Percentiles rank a stretch among this genome's conserved stretches.
Evolutionary conservation across 78 protist genomes (phyloP).

Genomic region (Capsaspora owczarzaki): DNA sequence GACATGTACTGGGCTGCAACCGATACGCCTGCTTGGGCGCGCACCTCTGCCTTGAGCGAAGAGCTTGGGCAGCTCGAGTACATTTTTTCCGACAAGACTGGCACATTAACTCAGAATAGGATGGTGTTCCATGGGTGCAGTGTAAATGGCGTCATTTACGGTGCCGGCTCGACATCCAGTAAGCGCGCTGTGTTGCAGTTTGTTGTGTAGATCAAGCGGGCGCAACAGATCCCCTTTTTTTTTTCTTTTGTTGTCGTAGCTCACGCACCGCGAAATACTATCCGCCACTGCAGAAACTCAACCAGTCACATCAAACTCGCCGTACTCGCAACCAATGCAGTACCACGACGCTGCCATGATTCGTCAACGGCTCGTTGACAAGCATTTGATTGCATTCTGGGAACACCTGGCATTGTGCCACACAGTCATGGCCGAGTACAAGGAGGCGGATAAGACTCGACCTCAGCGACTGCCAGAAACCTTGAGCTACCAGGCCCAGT

Average conservation of each 20-base stretch:
- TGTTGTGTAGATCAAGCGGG: too few relatives aligned
- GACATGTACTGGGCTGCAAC: conserved; percentile 41
- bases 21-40: conserved; percentile 58
- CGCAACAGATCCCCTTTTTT: too few relatives aligned
- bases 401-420: conserved; percentile 76
- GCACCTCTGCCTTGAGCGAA: conserved; percentile 55
- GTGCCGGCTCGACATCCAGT: too few relatives aligned
- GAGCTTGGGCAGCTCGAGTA: conserved; percentile 61
- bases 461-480: conserved; percentile 8
- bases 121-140: conserved; percentile 60
- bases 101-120: conserved; percentile 89
- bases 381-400: conserved; percentile 40
- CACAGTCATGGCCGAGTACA: conserved; percentile 54
- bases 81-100: conserved; percentile 88
- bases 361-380: too few relatives aligned
- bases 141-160: neutral
- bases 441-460: neutral
- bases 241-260: too few relatives aligned
- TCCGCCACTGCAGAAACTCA: too few relatives aligned
- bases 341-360: too few relatives aligned
- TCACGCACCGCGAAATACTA: too few relatives aligned
- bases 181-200: too few relatives aligned
- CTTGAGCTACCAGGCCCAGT: conserved; percentile 24
- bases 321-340: too few relatives aligned
- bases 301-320: too few relatives aligned